Base-by-base conservation (phyloP, 495 filamentous ascomycete species). In the Penicillium cataractarum region DNA sequence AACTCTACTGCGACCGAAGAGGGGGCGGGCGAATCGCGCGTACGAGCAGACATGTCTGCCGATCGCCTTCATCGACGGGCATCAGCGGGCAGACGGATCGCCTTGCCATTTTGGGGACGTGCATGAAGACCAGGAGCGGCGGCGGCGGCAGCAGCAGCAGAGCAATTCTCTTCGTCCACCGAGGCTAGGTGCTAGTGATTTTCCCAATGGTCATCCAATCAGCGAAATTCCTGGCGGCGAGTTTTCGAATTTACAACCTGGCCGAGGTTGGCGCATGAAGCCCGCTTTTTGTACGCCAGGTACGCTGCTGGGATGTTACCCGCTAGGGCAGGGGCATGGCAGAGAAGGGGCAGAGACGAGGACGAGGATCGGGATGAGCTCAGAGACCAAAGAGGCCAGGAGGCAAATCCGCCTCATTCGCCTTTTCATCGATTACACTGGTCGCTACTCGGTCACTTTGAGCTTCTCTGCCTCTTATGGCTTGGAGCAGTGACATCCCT, bases 171-270 rank as follows among this genome's bases (percentile, higher is more conserved):
- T 54, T 54, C 52, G 48, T 12, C 60, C 53, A 55, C 65, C 59
- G 63, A 68, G 60, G 31, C 66, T 60, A 66, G n/a, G 65, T 61
- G 69, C 67, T 57, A 65, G 65, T 60, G 68, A 68, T 63, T 70
- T 70, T 66, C 39, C 63, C 66, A 56, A 50, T 57, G 51, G 63
- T 27, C 32, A 54, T 61, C 74, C 76, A 76, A 77, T 79, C 67
- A 76, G 64, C 64, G 67, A 76, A 76, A 75, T 77, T 70, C 68
- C 66, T 74, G 52, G 46, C 48, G 32, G 61, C 32, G 63, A 64
- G 60, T 49, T 66, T 72, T 68, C 58, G 62, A 71, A 68, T 74
- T 72, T 52, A 66, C 65, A 73, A 65, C 54, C 57, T 60, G 71
- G 60, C 74, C 68, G 72, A 68, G 64, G 68, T 59, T 70, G 57